These are phyloP conservation scores for Fusarium marasasianum DNA, from an alignment of 2,329 filamentous ascomycete genomes.

Conservation along the genomic window DNA sequence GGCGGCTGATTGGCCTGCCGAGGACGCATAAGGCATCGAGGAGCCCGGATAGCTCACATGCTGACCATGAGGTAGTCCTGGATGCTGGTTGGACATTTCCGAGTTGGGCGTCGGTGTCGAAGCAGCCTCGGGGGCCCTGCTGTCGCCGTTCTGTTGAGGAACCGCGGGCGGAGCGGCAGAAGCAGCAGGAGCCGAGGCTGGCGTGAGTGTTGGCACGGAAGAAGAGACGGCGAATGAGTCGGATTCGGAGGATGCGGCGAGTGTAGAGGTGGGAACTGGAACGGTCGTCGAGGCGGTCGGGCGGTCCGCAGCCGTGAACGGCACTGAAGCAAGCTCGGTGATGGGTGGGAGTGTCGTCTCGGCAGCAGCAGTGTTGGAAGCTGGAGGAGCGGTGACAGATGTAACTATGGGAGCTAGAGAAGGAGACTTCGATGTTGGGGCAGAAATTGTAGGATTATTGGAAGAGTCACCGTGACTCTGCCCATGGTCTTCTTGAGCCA, in stretches of 20 bases:
- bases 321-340: conserved; percentile 27
- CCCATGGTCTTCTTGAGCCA: conserved; percentile 46
- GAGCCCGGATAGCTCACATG: conserved; percentile 44
- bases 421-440: conserved; percentile 39
- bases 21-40: conserved; percentile 39
- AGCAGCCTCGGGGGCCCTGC: conserved; percentile 42
- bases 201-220: conserved; percentile 25
- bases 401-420: conserved; percentile 38
- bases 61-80: conserved; percentile 44
- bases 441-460: conserved; percentile 40
- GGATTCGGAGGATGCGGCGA: conserved; percentile 25
- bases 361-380: conserved; percentile 29
- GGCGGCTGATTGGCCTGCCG: conserved; percentile 33
- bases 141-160: conserved; percentile 47
- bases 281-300: conserved; percentile 33
- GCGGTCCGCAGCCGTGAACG: conserved; percentile 24
- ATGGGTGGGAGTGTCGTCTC: conserved; percentile 31
- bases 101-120: conserved; percentile 32
- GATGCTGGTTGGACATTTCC: conserved; percentile 49
- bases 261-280: conserved; percentile 21
- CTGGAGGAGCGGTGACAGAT: conserved; percentile 31
- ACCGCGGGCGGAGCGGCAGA: conserved; percentile 29
- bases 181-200: conserved; percentile 30
- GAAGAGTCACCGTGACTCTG: conserved; percentile 45
- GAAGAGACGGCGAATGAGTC: conserved; percentile 22